Conservation (phyloP, 31 red algal species). For the Odonthalia washingtoniensis region DNA sequence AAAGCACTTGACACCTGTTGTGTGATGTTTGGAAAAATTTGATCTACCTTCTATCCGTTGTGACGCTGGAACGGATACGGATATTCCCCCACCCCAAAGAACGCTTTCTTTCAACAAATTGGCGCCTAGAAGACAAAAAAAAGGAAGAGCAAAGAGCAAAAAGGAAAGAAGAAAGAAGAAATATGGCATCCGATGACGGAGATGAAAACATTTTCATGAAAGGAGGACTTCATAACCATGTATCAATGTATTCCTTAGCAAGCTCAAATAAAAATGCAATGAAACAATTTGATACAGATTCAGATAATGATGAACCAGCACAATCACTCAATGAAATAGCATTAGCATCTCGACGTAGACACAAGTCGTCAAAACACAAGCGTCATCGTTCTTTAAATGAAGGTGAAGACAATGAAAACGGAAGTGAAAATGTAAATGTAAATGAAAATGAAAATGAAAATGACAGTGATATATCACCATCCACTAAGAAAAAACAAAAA, state of each 20-base stretch:
- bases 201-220: not conserved
- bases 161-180: not conserved
- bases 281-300: not conserved
- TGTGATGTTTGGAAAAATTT: too few species aligned
- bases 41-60: not conserved
- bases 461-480: too few species aligned
- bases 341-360: not conserved
- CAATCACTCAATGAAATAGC: not conserved
- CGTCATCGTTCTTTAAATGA: not conserved
- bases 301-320: not conserved
- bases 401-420: not conserved
- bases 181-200: not conserved
- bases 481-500: too few species aligned
- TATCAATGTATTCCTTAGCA: not conserved
- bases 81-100: not conserved
- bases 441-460: too few species aligned
- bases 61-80: not conserved
- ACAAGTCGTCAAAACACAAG: not conserved
- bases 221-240: not conserved
- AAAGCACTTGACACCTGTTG: too few species aligned
- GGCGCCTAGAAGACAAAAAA: not conserved
- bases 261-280: not conserved
- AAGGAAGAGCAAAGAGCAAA: not conserved
- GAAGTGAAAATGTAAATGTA: too few species aligned
- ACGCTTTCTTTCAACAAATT: not conserved